These are phyloP conservation scores for Plectosphaerella sp. DNA, from an alignment of 2,329 filamentous ascomycete genomes.

Conservation along the genomic window DNA sequence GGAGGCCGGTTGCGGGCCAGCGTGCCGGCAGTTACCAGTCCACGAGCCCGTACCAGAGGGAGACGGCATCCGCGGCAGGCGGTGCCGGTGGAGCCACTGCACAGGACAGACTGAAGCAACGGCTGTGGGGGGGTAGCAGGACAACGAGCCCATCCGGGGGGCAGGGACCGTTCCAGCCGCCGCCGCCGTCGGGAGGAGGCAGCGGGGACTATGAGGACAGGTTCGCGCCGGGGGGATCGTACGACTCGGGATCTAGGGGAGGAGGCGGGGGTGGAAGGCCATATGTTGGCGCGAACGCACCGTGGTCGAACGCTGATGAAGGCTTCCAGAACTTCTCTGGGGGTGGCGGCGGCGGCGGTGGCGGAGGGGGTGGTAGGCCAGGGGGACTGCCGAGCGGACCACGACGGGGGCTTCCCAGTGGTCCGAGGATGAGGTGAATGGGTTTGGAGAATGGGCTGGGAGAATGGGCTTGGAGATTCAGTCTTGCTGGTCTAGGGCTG, in stretches of 20 bases:
- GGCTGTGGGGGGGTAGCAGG: conserved; percentile 63
- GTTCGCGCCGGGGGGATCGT: conserved; percentile 40
- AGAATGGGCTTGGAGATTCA: no score
- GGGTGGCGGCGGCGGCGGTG: conserved; percentile 29
- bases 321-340: conserved; percentile 20
- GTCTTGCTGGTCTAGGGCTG: no score
- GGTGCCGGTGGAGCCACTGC: conserved; percentile 50
- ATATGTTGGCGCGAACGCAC: conserved; percentile 40
- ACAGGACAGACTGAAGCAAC: conserved; percentile 77
- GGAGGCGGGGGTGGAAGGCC: conserved; percentile 26
- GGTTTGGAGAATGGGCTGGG: not conserved
- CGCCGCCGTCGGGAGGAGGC: conserved; percentile 16
- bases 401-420: conserved; percentile 24
- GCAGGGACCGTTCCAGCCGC: conserved; percentile 43
- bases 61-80: conserved; percentile 25
- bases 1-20: conserved; percentile 67
- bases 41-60: conserved; percentile 23
- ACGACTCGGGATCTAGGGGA: conserved; percentile 28
- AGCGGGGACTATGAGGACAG: conserved; percentile 38
- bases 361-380: conserved; percentile 23
- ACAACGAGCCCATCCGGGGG: conserved; percentile 47
- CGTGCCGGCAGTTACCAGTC: conserved; percentile 71
- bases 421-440: conserved; percentile 35
- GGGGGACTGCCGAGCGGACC: conserved; percentile 44
- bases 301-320: conserved; percentile 39